A percentile compares a stretch with the other conserved stretches of the same genome.
phyloP scores from a whole-genome alignment of 176 grass and related monocot genomes.

The Carex parvula region DNA sequence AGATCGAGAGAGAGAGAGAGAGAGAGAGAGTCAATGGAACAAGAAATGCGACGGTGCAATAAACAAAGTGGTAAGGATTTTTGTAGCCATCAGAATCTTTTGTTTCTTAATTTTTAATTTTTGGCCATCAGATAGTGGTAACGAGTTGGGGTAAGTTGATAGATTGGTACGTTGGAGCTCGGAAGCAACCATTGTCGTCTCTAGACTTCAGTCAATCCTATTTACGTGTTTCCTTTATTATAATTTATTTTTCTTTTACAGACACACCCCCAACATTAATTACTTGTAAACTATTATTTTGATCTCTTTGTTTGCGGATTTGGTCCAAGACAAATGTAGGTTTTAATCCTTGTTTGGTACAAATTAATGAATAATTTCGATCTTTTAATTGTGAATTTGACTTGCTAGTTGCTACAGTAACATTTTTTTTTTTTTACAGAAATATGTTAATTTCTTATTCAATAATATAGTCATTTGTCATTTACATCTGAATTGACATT shows the following conservation, averaged over 20 bases:
- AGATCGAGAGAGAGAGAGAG: neutral
- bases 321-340: too few species aligned
- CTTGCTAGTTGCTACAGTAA: too few species aligned
- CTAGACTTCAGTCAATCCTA: neutral
- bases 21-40: constrained; percentile 10
- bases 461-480: too few species aligned
- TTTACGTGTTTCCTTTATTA: neutral
- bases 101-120: neutral
- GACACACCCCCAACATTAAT: neutral
- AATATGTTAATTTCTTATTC: too few species aligned
- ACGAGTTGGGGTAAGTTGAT: neutral
- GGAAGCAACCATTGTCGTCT: neutral
- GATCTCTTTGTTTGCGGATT: too few species aligned
- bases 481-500: neutral
- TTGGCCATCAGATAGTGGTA: neutral
- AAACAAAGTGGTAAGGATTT: constrained; percentile 21
- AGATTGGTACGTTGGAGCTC: neutral
- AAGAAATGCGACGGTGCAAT: constrained; percentile 17
- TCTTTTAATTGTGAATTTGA: too few species aligned
- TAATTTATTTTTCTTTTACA: neutral
- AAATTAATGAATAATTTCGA: too few species aligned
- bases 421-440: too few species aligned
- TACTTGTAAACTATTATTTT: too few species aligned
- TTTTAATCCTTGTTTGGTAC: too few species aligned
- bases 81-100: neutral